phyloP scores from a whole-genome alignment of 257 asterid genomes.

The Ajuga chamaepitys region DNA sequence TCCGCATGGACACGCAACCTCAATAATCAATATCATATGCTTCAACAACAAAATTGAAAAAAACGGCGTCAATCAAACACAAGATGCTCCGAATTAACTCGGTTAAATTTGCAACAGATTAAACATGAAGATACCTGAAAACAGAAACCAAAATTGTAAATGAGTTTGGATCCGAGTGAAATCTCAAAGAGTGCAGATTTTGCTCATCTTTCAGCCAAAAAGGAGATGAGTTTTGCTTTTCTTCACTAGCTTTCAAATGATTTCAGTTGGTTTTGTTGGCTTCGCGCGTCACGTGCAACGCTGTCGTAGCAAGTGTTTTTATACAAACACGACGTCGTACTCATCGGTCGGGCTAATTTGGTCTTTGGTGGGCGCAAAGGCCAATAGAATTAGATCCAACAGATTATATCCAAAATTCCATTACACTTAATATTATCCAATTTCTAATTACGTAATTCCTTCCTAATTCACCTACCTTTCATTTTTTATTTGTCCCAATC shows the following conservation, averaged over 20 bases:
- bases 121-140: conserved; percentile 29
- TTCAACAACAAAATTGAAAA: not conserved
- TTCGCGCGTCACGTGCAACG: conserved; percentile 25
- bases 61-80: not conserved
- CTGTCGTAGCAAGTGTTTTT: conserved; percentile 11
- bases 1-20: not conserved
- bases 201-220: not conserved
- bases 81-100: not conserved
- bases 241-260: conserved; percentile 17
- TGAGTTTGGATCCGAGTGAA: conserved; percentile 18
- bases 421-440: too few species aligned
- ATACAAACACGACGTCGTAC: conserved; percentile 13
- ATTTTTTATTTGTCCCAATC: too few species aligned
- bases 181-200: conserved; percentile 8
- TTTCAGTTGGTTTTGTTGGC: conserved; percentile 17
- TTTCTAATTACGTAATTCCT: too few species aligned
- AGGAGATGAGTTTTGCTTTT: conserved; percentile 1
- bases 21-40: not conserved
- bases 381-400: not conserved
- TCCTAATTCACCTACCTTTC: too few species aligned
- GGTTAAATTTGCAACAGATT: not conserved
- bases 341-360: not conserved
- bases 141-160: not conserved
- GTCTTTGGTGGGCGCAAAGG: conserved; percentile 24
- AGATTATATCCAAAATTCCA: not conserved